phyloP scores from a whole-genome alignment of 768 basidiomycete species.

The Tricholoma terreum region DNA sequence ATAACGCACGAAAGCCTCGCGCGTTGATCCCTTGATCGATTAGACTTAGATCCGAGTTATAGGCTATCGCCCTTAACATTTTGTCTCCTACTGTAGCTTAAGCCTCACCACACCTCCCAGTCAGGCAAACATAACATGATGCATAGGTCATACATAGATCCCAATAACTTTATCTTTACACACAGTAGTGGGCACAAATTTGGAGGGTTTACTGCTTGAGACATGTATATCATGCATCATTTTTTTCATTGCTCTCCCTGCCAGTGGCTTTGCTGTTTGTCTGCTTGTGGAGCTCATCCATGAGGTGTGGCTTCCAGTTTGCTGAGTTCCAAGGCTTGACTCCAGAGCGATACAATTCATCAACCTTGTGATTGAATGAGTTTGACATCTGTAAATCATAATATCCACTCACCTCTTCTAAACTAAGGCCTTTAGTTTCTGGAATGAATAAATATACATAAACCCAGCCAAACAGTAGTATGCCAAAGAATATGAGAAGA shows the following conservation, averaged over 20 bases:
- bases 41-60: too few relatives aligned
- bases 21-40: too few relatives aligned
- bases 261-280: slow-evolving; percentile 14
- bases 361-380: slow-evolving; percentile 42
- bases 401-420: slow-evolving; percentile 55
- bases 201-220: too few relatives aligned
- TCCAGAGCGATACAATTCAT: slow-evolving; percentile 69
- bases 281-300: slow-evolving; percentile 38
- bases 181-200: too few relatives aligned
- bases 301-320: slow-evolving; percentile 52
- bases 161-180: too few relatives aligned
- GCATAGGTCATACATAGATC: too few relatives aligned
- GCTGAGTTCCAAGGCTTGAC: slow-evolving; percentile 65
- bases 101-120: too few relatives aligned
- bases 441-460: slow-evolving; percentile 79
- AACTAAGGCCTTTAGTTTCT: slow-evolving; percentile 74
- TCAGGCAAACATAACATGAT: too few relatives aligned
- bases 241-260: slow-evolving; percentile 15
- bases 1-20: too few relatives aligned
- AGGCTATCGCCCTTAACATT: too few relatives aligned
- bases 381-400: neutral
- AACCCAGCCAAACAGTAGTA: slow-evolving; percentile 63
- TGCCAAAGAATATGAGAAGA: slow-evolving; percentile 72
- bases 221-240: neutral
- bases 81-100: too few relatives aligned